phyloP scores from a whole-genome alignment of 1,139 yeast genomes.

The Tardiomyces digboiensis region DNA sequence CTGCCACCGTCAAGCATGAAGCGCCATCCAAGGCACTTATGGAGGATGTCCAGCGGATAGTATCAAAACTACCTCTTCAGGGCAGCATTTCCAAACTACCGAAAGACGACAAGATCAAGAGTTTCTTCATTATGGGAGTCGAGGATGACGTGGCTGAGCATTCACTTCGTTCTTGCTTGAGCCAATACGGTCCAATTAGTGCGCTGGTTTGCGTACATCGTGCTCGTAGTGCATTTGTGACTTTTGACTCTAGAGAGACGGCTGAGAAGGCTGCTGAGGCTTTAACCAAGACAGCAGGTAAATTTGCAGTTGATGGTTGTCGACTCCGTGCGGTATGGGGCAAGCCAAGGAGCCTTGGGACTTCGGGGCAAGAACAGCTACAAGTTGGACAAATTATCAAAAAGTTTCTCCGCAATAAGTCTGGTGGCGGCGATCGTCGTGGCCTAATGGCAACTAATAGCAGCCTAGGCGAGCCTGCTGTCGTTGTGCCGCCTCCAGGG shows the following conservation, averaged over 20 bases:
- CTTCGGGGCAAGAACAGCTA: constrained; percentile 28
- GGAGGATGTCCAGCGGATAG: constrained; percentile 39
- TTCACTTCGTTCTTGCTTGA: constrained; percentile 40
- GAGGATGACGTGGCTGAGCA: constrained; percentile 59
- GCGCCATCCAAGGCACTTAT: constrained; percentile 15
- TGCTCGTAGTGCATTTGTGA: constrained; percentile 58
- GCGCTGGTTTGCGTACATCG: constrained; percentile 45
- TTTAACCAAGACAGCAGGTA: constrained; percentile 25
- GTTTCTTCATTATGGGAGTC: constrained; percentile 61
- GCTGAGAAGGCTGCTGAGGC: constrained; percentile 48
- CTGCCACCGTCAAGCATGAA: constrained; percentile 8
- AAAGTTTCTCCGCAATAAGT: constrained; percentile 42
- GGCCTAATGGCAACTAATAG: neutral
- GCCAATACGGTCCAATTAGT: constrained; percentile 33
- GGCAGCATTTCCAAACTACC: constrained; percentile 40
- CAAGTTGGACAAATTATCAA: constrained; percentile 32
- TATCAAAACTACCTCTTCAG: constrained; percentile 51
- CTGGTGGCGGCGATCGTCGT: neutral
- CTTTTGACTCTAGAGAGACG: constrained; percentile 37
- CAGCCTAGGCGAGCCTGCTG: neutral
- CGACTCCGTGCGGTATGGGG: constrained; percentile 61
- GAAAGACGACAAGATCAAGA: constrained; percentile 30
- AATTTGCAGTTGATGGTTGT: constrained; percentile 33
- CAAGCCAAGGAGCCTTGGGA: neutral
- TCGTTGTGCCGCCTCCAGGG: neutral